Percentiles rank a stretch among this genome's conserved stretches.
phyloP scores from a whole-genome alignment of 2,329 filamentous ascomycete genomes.

The Colletotrichum acutatum region DNA sequence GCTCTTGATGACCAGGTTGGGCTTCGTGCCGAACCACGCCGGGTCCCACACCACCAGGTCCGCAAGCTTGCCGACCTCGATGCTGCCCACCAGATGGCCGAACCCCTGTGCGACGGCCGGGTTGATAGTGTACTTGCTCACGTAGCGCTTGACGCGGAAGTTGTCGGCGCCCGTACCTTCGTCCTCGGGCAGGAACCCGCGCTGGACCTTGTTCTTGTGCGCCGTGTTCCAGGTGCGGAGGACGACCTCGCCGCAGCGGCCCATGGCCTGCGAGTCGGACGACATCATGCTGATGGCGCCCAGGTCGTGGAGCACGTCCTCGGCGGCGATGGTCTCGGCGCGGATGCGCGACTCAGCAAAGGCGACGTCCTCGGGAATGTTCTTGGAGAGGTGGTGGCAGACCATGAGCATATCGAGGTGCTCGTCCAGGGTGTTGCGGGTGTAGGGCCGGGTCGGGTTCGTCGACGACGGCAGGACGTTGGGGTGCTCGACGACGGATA shows the following conservation, averaged over 20 bases:
- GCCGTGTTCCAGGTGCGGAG: conserved; percentile 96
- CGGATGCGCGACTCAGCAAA: conserved; percentile 96
- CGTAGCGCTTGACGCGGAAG: conserved; percentile 89
- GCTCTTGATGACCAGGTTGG: conserved; percentile 83
- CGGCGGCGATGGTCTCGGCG: conserved; percentile 94
- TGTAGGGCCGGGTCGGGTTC: conserved; percentile 92
- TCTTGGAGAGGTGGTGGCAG: conserved; percentile 91
- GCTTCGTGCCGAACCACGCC: conserved; percentile 88
- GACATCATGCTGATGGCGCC: conserved; percentile 99
- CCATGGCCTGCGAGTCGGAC: conserved; percentile 96
- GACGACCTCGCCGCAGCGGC: conserved; percentile 92
- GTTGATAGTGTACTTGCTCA: conserved; percentile 97
- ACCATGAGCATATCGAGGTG: conserved; percentile 99
- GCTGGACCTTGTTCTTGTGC: conserved; percentile 93
- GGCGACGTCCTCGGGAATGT: conserved; percentile 95
- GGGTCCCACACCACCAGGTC: conserved; percentile 91
- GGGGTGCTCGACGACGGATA: conserved; percentile 86
- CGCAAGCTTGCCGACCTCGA: conserved; percentile 90
- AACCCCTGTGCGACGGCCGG: conserved; percentile 93
- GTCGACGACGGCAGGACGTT: conserved; percentile 93
- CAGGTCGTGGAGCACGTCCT: conserved; percentile 94
- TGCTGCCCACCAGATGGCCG: conserved; percentile 83
- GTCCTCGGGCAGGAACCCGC: conserved; percentile 82
- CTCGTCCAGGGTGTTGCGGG: conserved; percentile 91
- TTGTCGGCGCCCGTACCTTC: conserved; percentile 85